Base-by-base conservation (phyloP, 139 green algal genomes). In the Haematococcus sp. region DNA sequence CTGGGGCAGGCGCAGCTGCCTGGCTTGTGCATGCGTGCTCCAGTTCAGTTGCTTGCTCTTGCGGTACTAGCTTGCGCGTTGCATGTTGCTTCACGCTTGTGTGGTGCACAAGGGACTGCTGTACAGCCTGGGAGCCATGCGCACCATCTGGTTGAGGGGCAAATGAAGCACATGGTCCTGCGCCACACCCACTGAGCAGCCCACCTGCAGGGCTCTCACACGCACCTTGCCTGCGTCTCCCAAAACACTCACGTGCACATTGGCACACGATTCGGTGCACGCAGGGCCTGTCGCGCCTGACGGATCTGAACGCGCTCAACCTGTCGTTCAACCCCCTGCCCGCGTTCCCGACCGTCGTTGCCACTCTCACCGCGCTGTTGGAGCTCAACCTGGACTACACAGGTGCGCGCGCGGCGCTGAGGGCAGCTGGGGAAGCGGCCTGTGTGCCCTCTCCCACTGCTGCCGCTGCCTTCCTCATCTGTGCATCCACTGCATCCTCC, bases 311-410 rank as follows among this genome's bases (percentile, higher is more conserved):
- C 23, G 75, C 76, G 25, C 70, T 90, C 31, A 88, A 88, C 69
- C 7, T 85, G 19, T 78, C 67, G 25, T 88, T 86, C 82, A 90
- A 90, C 71, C 77, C 82, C 0, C 77, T 90, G 33, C 55, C 27
- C 25, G 27, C n/a, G 20, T 78, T 81, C 43, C 81, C 84, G n/a
- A 31, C 51, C 15, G 78, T 87, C 31, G 32, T 86, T 3, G 59
- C 70, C 34, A n/a, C n/a, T 27, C 63, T 90, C 46, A 80, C 79
- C 22, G 71, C 64, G 0, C 82, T 90, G 51, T 32, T 78, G 52
- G 85, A 90, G 70, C 80, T 90, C 23, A 90, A 90, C 67, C 40
- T 90, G 31, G 85, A 90, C 75, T 67, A 81, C 56, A 86, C 82
- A 35, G 80, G 77, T 61, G 46, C 27, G 46, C 54, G 40, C 40